Evolutionary conservation across 2,329 filamentous ascomycete species (phyloP), one percentile per base, ranked within the genome.

Genomic region (Fusarium sp.): DNA sequence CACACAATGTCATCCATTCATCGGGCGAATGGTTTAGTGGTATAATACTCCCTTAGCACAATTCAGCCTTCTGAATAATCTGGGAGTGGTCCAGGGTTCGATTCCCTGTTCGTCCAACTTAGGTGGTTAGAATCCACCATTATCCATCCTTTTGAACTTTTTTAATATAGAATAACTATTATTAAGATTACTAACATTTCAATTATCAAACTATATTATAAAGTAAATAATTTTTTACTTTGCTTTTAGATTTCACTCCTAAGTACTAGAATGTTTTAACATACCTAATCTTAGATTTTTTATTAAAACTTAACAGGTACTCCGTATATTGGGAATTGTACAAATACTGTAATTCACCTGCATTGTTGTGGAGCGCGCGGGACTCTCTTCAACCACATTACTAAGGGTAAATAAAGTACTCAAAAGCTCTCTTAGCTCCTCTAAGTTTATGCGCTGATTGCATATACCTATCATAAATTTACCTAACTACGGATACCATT

Each of bases 41-140:
- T 71, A 71, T 71, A 71, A 71, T 71, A 71, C 68, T 71, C 68
- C 68, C 68, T 71, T 71, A 71, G 69, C 69, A 71, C 35, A 36
- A 47, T 63, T 71, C 63, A 31, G 26, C 7, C 8, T 30, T 58
- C 22, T 30, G 57, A 63, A 48, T 16, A 39, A 16, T 38, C 47
- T 72, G 65, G 70, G 55, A 72, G 68, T 71, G 68, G 68, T 71
- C 68, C 68, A 71, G 64, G 55, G 64, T 65, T 72, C 55, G 59
- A 72, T 69, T 72, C 70, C 50, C 69, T 66, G 65, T 72, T 70
- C 69, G 65, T 72, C 68, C 69, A 72, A 20, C 3, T 20, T 4
- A n/a, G 41, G 69, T 61, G 64, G 64, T 72, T 70, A 24, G 4
- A 72, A 13, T 7, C 64, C 59, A 41, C 22, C 5, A 28, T 67